A percentile compares a stretch with the other conserved stretches of the same genome.
phyloP scores from a whole-genome alignment of 345 rosid genomes.

The Populus ilicifolia region DNA sequence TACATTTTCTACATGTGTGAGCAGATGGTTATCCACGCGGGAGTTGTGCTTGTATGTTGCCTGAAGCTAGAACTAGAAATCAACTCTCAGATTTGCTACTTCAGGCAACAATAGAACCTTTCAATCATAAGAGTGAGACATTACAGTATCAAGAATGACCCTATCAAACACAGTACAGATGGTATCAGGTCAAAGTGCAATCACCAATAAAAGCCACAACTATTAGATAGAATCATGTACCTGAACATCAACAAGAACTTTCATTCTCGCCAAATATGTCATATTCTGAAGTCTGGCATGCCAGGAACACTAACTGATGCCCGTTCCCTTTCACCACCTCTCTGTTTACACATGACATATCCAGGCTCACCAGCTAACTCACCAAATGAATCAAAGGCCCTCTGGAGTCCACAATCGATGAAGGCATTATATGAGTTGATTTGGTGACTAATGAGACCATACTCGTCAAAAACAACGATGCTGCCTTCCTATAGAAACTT shows the following conservation, averaged over 20 bases:
- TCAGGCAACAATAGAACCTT: not conserved
- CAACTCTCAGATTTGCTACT: too few relatives aligned
- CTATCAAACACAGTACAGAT: not conserved
- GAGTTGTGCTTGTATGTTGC: not conserved
- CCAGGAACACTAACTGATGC: constrained; percentile 67
- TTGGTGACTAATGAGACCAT: constrained; percentile 81
- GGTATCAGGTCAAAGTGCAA: not conserved
- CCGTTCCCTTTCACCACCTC: constrained; percentile 53
- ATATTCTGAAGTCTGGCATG: constrained; percentile 89
- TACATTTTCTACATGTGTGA: not conserved
- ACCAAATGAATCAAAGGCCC: constrained; percentile 56
- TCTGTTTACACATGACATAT: constrained; percentile 63
- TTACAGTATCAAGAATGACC: not conserved
- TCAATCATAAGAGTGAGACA: not conserved
- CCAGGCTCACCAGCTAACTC: constrained; percentile 63
- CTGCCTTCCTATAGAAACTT: constrained; percentile 58
- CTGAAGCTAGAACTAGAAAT: too few relatives aligned
- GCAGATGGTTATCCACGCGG: not conserved
- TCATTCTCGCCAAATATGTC: constrained; percentile 77
- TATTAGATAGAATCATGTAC: constrained; percentile 22
- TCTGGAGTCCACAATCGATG: constrained; percentile 59
- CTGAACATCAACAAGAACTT: constrained; percentile 60
- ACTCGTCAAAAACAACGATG: constrained; percentile 53
- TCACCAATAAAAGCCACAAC: not conserved
- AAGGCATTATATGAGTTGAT: constrained; percentile 74